Base-by-base conservation (phyloP, 345 rosid species). In the Conringia planisiliqua region DNA sequence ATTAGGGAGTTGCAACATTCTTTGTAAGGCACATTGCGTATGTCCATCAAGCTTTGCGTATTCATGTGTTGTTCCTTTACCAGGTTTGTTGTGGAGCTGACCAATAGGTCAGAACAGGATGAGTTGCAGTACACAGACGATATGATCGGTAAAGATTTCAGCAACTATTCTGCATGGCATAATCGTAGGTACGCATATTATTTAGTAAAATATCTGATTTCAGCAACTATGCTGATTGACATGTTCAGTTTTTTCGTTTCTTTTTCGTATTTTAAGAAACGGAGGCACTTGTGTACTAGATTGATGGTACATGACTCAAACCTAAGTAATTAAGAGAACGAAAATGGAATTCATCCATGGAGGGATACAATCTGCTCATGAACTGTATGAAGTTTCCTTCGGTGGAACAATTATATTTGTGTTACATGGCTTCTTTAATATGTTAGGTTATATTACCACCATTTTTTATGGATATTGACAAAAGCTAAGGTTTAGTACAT, bases 131-230 rank as follows among this genome's bases (percentile, higher is more conserved):
- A 87, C 55, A 92, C 93, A 1, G 81, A 84, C 70, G 80, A 83
- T 76, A 72, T 89, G 84, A 92, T 95, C 40, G 66, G 74, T 69
- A 75, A 39, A 0, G 84, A 90, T 83, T 82, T 95, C 79, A 92
- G 97, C 81, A 92, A 89, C 83, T 95, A 95, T 81, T 95, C 99
- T 61, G 99, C 97, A 0, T 95, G 97, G 99, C 99, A 95, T 78
- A 89, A 90, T 82, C 93, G 93, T 44, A 88, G 98, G 98, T 94
- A 81, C 6, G 85, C 43, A 40, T 72, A 64, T 38, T 29, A n/a
- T 54, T 4, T 43, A 10, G n/a, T 67, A 3, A 8, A 4, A 7
- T 44, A 16, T 42, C 26, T 74, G 29, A 55, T 11, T 50, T 33
- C 18, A 52, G 44, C 9, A 58, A 57, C n/a, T 26, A 18, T 48